A percentile compares a stretch with the other conserved stretches of the same genome.
Conservation (phyloP, 1,284 basidiomycete species). For the Filobasidium uniguttulatum region DNA sequence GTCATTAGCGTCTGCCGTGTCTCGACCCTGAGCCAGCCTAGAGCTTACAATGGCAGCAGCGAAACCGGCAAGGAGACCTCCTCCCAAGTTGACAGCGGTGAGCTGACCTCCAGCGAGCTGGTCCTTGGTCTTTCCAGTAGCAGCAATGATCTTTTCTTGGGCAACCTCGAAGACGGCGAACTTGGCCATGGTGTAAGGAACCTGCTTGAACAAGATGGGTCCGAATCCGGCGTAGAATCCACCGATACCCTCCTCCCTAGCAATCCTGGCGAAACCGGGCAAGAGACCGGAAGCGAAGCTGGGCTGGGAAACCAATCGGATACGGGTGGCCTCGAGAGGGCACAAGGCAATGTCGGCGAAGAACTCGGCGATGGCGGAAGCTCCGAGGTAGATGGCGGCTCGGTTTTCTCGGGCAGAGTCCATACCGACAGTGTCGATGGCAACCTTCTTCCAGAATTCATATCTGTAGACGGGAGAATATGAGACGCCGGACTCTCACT, state of each 20-base stretch:
- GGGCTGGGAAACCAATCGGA: slow-evolving; percentile 46
- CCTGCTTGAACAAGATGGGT: slow-evolving; percentile 46
- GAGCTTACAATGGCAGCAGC: slow-evolving; percentile 40
- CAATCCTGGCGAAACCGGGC: slow-evolving; percentile 44
- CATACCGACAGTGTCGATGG: slow-evolving; percentile 72
- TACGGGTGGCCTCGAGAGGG: slow-evolving; percentile 46
- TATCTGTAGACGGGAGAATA: slow-evolving; percentile 38
- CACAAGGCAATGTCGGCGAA: slow-evolving; percentile 68
- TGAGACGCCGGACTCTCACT: not conserved
- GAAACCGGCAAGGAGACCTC: slow-evolving; percentile 45
- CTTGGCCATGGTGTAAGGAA: slow-evolving; percentile 45
- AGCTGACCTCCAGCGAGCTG: slow-evolving; percentile 34
- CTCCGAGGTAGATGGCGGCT: slow-evolving; percentile 83
- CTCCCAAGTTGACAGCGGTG: slow-evolving; percentile 38
- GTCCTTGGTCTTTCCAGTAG: slow-evolving; percentile 41
- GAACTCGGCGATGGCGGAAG: slow-evolving; percentile 84
- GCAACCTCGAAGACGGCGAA: slow-evolving; percentile 42
- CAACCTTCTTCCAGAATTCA: slow-evolving; percentile 85
- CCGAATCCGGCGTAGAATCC: slow-evolving; percentile 46
- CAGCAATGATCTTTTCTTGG: slow-evolving; percentile 40
- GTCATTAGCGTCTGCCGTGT: not conserved
- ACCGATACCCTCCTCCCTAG: slow-evolving; percentile 40
- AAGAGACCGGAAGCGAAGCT: slow-evolving; percentile 42
- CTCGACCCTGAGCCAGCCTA: not conserved
- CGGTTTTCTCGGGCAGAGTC: slow-evolving; percentile 78